Conservation (phyloP, 2,329 filamentous ascomycete species). For the Arthrobotrys megalospora region DNA sequence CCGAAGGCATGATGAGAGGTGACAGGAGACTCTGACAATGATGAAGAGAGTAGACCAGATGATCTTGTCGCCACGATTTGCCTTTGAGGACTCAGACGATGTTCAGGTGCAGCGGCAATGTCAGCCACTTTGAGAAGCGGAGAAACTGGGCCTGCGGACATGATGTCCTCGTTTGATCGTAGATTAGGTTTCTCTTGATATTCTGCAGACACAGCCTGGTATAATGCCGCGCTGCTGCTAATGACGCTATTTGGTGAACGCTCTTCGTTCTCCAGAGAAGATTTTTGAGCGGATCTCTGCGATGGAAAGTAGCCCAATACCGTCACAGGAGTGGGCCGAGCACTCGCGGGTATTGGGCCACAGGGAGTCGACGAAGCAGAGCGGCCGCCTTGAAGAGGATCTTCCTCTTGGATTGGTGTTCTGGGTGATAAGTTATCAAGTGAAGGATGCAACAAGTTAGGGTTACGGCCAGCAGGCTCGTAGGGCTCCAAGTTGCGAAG, state of each 20-base stretch:
- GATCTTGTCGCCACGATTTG: slow-evolving; percentile 25
- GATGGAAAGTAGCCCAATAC: slow-evolving; percentile 61
- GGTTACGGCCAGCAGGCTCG: slow-evolving; percentile 36
- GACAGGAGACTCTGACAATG: background rate
- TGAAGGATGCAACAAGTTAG: slow-evolving; percentile 30
- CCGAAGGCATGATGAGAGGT: background rate
- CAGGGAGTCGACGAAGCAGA: slow-evolving; percentile 49
- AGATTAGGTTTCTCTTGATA: slow-evolving; percentile 15
- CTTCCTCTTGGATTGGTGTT: slow-evolving; percentile 41
- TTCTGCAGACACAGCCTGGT: slow-evolving; percentile 15
- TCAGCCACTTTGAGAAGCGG: slow-evolving; percentile 32
- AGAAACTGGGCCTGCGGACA: slow-evolving; percentile 47
- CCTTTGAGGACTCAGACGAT: slow-evolving; percentile 30
- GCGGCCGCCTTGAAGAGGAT: slow-evolving; percentile 46
- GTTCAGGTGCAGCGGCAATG: slow-evolving; percentile 21
- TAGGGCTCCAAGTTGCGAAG: slow-evolving; percentile 30
- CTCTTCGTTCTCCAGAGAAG: background rate
- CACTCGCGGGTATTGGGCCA: slow-evolving; percentile 60
- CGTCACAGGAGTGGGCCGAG: slow-evolving; percentile 52
- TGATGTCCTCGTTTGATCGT: slow-evolving; percentile 16
- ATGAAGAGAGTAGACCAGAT: slow-evolving; percentile 20
- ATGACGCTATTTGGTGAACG: slow-evolving; percentile 2
- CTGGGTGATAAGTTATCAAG: slow-evolving; percentile 38
- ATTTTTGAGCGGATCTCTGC: slow-evolving; percentile 12
- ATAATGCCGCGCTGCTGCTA: slow-evolving; percentile 17